Evolutionary conservation across 495 filamentous ascomycete species (phyloP), one percentile per base, ranked within the genome.

Genomic region (Xylaria telfairii): DNA sequence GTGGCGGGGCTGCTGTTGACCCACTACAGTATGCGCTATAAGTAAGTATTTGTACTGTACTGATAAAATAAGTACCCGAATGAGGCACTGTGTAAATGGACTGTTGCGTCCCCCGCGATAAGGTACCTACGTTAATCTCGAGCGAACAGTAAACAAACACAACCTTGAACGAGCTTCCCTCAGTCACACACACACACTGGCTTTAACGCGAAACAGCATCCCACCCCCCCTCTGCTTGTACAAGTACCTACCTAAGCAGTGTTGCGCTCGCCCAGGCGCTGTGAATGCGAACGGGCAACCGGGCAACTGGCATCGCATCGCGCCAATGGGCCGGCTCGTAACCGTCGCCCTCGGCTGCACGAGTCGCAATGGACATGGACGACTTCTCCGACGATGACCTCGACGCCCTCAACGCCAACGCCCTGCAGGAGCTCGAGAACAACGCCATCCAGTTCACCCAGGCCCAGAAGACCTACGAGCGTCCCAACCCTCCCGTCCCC

Each of bases 291-390:
- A 51, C 39, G 5, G 24, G 41, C 53, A 59, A 17, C 26, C 13
- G 24, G 24, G 24, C 46, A 37, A 37, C 34, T 37, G 39, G 68
- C 57, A 47, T 51, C 30, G 63, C 8, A 71, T 69, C 44, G 72
- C 61, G 72, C 75, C 72, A 74, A 78, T 78, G 76, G 73, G 76
- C 73, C 74, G 71, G 53, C 72, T 73, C 61, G 69, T 72, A 65
- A 65, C 73, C 57, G 30, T n/a, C 41, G 61, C 30, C 56, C 56
- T 59, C 64, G 76, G 54, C 73, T 78, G 73, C 62, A 13, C 59
- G 76, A 75, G 76, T 77, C 73, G 70, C 71, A 70, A 83, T 86
- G 81, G 84, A 86, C 78, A 84, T 86, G 81, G 84, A 86, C 78
- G 80, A 83, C 12, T 86, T 81, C 51, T 83, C 81, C 30, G 84